phyloP scores from a whole-genome alignment of 169 alveolate genomes.

The Plasmodium vivax region DNA sequence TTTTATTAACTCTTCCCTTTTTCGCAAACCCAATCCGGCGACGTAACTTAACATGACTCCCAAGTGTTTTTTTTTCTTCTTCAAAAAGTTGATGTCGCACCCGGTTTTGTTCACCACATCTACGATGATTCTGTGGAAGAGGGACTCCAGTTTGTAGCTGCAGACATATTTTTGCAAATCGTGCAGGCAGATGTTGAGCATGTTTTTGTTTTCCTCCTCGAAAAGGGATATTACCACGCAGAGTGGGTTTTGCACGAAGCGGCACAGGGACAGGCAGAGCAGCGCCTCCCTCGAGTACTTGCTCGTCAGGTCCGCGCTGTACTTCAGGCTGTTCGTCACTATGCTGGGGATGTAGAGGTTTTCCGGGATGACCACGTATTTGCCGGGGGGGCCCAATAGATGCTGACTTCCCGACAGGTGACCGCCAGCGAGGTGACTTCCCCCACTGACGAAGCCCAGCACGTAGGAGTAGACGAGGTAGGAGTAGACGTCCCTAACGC shows the following conservation, averaged over 20 bases:
- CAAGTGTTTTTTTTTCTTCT: slow-evolving; percentile 57
- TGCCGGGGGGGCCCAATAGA: no score
- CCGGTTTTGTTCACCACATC: slow-evolving; percentile 70
- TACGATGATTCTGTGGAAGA: slow-evolving; percentile 31
- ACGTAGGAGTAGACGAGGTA: slow-evolving; percentile 34
- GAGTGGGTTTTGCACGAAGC: slow-evolving; percentile 79
- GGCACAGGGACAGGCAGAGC: slow-evolving; percentile 74
- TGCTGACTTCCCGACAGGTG: not conserved
- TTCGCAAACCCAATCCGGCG: slow-evolving; percentile 58
- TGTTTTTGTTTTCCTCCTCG: slow-evolving; percentile 76
- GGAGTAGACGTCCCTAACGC: slow-evolving; percentile 54
- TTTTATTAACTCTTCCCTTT: slow-evolving; percentile 57
- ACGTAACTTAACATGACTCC: slow-evolving; percentile 39
- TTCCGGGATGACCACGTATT: slow-evolving; percentile 21
- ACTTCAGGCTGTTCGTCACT: slow-evolving; percentile 47
- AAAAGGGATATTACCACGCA: slow-evolving; percentile 80
- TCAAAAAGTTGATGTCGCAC: slow-evolving; percentile 57
- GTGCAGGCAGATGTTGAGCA: slow-evolving; percentile 82
- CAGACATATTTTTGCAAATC: slow-evolving; percentile 81
- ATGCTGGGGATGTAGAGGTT: slow-evolving; percentile 47
- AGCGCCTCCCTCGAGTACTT: slow-evolving; percentile 64
- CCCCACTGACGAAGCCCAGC: not conserved
- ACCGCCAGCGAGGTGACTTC: not conserved
- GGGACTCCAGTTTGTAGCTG: slow-evolving; percentile 55
- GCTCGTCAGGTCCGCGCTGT: slow-evolving; percentile 20